Percentiles rank a stretch among this genome's conserved stretches.
Evolutionary conservation across 805 yeast genomes (phyloP).

Genomic region (Candida ulmi): DNA sequence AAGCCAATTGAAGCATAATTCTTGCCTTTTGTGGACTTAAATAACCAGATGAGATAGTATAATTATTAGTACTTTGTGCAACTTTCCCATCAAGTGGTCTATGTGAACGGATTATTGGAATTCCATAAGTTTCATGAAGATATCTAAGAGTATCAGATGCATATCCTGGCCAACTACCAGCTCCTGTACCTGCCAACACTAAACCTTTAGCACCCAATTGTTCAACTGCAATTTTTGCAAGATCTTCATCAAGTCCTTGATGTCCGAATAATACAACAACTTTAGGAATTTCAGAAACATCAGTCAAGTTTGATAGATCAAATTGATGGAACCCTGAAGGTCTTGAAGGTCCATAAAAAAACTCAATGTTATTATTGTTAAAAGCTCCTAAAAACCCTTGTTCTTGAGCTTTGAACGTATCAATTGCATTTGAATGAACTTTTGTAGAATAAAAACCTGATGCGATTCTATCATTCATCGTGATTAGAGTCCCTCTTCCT

Average conservation of each 20-base stretch:
- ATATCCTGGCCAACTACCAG: constrained; percentile 45
- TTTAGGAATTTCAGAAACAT: constrained; percentile 24
- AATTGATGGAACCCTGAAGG: constrained; percentile 43
- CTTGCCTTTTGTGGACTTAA: constrained; percentile 47
- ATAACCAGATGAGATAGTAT: constrained; percentile 37
- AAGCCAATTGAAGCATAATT: constrained; percentile 42
- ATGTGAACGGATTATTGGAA: constrained; percentile 57
- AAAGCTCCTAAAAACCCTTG: constrained; percentile 67
- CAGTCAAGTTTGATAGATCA: constrained; percentile 25
- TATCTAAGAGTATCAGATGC: constrained; percentile 36
- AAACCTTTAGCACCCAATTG: constrained; percentile 44
- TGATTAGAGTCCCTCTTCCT: constrained; percentile 57
- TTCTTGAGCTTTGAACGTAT: constrained; percentile 58
- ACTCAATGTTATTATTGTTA: constrained; percentile 58
- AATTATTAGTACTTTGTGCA: constrained; percentile 40
- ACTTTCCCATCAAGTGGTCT: constrained; percentile 66
- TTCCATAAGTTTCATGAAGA: constrained; percentile 27
- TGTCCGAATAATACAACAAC: constrained; percentile 56
- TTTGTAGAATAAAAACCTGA: constrained; percentile 65
- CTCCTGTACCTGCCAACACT: constrained; percentile 64
- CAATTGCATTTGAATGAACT: constrained; percentile 61
- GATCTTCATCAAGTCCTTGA: constrained; percentile 46
- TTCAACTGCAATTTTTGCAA: constrained; percentile 41
- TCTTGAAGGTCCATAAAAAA: constrained; percentile 53
- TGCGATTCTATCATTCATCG: constrained; percentile 61